Evolutionary conservation across 306 rosid species (phyloP).

Genomic region (Lathyrus sativus): DNA sequence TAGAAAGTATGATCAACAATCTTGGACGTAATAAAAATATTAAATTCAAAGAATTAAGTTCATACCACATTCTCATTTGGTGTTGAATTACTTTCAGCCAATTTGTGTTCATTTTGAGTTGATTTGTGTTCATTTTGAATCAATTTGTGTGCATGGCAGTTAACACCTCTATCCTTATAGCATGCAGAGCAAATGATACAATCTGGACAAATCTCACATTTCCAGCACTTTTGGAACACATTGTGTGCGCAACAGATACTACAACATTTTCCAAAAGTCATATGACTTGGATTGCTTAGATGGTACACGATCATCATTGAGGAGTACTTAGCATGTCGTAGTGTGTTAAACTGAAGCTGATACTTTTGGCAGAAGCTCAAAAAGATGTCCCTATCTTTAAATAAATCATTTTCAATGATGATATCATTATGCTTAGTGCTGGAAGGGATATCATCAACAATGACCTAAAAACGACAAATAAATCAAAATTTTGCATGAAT

Average conservation of each 20-base stretch:
- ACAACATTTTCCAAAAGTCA: constrained; percentile 43
- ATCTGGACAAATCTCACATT: constrained; percentile 50
- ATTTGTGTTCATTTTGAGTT: constrained; percentile 43
- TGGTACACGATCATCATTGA: constrained; percentile 58
- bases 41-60: neutral
- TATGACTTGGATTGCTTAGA: constrained; percentile 34
- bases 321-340: constrained; percentile 69
- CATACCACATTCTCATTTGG: constrained; percentile 13
- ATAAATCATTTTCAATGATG: constrained; percentile 42
- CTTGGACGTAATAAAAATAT: neutral
- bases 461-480: constrained; percentile 42
- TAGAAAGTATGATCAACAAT: neutral
- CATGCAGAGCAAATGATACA: constrained; percentile 49
- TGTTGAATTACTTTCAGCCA: too few species aligned
- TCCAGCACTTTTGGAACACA: constrained; percentile 40
- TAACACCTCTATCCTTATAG: constrained; percentile 43
- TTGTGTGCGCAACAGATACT: constrained; percentile 43
- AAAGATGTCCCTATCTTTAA: constrained; percentile 47
- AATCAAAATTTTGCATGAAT: constrained; percentile 19
- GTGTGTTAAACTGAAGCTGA: constrained; percentile 60
- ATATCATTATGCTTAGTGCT: constrained; percentile 55
- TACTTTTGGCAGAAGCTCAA: constrained; percentile 54
- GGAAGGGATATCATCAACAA: constrained; percentile 38
- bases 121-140: too few species aligned
- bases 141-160: too few species aligned